Percentiles rank a stretch among this genome's conserved stretches.
Evolutionary conservation across 305 asterid genomes (phyloP).

Genomic region (Rubia balearica): DNA sequence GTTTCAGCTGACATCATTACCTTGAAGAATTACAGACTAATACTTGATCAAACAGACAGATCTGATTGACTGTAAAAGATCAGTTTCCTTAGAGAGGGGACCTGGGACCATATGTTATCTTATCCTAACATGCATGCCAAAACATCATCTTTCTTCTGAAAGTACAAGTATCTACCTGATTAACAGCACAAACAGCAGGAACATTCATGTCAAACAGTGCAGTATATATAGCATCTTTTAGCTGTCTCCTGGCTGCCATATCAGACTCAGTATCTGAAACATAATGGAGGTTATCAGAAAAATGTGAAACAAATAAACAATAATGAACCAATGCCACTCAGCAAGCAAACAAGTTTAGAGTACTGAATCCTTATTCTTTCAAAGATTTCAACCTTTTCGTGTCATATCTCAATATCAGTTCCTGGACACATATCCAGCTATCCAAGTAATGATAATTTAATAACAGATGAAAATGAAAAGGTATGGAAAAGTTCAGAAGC

Average conservation of each 20-base stretch:
- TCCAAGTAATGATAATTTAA: neutral
- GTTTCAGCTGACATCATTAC: neutral
- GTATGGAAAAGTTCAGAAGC: slow-evolving; percentile 23
- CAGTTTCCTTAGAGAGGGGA: neutral
- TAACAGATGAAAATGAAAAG: neutral
- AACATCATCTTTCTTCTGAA: neutral
- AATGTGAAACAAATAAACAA: neutral
- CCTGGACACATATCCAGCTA: too few relatives aligned
- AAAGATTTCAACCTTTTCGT: neutral
- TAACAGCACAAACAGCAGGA: slow-evolving; percentile 94
- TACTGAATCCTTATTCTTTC: slow-evolving; percentile 5
- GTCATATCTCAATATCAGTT: neutral
- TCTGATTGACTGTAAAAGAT: neutral
- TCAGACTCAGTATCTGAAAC: slow-evolving; percentile 75
- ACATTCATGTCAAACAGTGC: slow-evolving; percentile 88
- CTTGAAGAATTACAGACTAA: neutral
- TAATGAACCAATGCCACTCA: neutral
- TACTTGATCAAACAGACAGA: neutral
- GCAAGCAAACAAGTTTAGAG: neutral
- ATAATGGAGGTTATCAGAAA: slow-evolving; percentile 2
- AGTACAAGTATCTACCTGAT: slow-evolving; percentile 50
- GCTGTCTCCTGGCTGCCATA: slow-evolving; percentile 64
- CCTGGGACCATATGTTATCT: neutral
- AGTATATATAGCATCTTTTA: slow-evolving; percentile 63
- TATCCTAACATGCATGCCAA: neutral